Evolutionary conservation across 2,329 filamentous ascomycete genomes (phyloP), one percentile per base, ranked within the genome.

Genomic region (Metarhizium brunneum): DNA sequence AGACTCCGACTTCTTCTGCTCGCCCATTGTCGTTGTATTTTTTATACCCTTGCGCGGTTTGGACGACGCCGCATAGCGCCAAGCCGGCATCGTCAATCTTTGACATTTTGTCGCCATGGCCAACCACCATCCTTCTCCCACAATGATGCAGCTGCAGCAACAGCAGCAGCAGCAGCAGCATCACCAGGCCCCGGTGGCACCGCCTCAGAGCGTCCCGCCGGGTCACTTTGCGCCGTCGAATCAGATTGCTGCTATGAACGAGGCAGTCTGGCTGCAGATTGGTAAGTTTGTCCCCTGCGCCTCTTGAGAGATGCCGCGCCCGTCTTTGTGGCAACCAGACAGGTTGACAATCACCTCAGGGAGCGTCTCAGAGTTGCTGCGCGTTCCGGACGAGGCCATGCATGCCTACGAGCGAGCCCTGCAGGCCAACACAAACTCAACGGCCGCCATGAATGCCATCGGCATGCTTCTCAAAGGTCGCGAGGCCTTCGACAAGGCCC

Each of bases 381-480:
- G 90, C 61, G 89, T 94, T 65, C 79, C 89, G 47, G 92, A 97
- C 58, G 90, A 92, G 67, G 92, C 92, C 52, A 89, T 94, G 77
- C 79, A 84, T 62, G 89, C 92, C 48, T 99, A 96, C 71, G 91
- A 97, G 71, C 87, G 89, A 68, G 94, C 92, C 47, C 80, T 97
- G 59, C 82, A 84, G 62, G 89, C 92, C 69, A 97, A 97, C 68
- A 83, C 85, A 50, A 90, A 89, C 76, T 97, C 92, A 18, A 87
- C 94, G 52, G 83, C 85, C 0, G 94, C 94, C 35, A 92, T 97
- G 89, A 95, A 91, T 64, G 89, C 91, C 58, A 96, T 97, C 61
- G 94, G 92, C 57, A 84, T 89, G 69, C 94, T 97, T 58, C 79
- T 96, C 58, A 86, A 95, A 63, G 92, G 88, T 42, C 90, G 92